phyloP scores from a whole-genome alignment of 257 asterid genomes.

The Jasminum sambac region DNA sequence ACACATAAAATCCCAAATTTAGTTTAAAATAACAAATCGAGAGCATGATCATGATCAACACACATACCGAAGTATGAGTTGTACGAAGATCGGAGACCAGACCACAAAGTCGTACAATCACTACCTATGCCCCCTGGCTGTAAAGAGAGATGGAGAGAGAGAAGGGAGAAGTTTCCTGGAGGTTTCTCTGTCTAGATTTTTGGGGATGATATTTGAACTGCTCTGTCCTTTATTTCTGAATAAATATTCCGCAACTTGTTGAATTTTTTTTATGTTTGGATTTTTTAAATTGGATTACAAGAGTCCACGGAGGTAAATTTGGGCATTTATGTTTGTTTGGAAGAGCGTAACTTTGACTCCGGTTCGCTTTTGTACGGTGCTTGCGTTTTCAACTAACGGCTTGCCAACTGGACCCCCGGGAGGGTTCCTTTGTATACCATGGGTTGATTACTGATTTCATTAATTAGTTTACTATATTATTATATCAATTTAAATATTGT shows the following conservation, averaged over 20 bases:
- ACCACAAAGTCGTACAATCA: not conserved
- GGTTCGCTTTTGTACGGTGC: not conserved
- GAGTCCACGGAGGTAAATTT: not conserved
- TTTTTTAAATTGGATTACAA: not conserved
- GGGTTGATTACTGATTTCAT: not conserved
- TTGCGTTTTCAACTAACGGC: not conserved
- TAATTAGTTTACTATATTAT: too few species aligned
- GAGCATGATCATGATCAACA: not conserved
- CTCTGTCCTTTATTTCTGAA: not conserved
- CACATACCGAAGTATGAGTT: constrained; percentile 2
- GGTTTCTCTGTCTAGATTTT: constrained; percentile 5
- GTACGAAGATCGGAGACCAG: not conserved
- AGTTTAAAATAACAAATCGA: not conserved
- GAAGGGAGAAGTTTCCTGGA: not conserved
- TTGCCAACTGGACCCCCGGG: not conserved
- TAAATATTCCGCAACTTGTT: not conserved
- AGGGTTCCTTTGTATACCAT: not conserved
- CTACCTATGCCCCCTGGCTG: not conserved
- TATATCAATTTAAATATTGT: too few species aligned
- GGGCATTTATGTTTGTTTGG: not conserved
- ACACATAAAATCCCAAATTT: not conserved
- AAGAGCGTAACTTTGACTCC: constrained; percentile 1
- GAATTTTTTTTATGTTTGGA: not conserved
- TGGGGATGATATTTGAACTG: not conserved
- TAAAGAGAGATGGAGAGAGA: not conserved